phyloP scores from a whole-genome alignment of 2,329 filamentous ascomycete species.

The Talaromyces atroroseus region DNA sequence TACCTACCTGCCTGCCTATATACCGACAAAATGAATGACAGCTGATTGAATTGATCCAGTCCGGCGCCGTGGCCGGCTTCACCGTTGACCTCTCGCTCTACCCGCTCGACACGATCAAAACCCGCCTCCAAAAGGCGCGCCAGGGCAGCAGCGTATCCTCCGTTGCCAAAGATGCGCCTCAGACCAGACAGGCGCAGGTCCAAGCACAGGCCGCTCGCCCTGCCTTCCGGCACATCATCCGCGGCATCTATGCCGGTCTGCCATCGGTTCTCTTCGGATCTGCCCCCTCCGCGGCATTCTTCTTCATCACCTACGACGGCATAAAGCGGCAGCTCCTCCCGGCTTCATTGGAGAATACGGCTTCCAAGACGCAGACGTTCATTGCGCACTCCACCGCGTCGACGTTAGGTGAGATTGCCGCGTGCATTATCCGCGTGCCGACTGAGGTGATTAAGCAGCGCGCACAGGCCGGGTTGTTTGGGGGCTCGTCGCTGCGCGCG shows the following conservation, averaged over 20 bases:
- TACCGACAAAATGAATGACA: too few relatives aligned
- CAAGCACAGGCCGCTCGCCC: slow-evolving; percentile 50
- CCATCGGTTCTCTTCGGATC: slow-evolving; percentile 85
- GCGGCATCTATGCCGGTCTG: slow-evolving; percentile 86
- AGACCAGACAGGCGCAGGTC: slow-evolving; percentile 40
- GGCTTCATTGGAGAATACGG: slow-evolving; percentile 2
- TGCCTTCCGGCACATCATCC: slow-evolving; percentile 77
- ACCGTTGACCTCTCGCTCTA: slow-evolving; percentile 96
- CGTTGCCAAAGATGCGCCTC: slow-evolving; percentile 16
- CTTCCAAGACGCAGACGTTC: slow-evolving; percentile 31
- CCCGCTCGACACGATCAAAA: slow-evolving; percentile 98
- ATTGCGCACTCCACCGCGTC: slow-evolving; percentile 77
- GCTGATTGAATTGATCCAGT: slow-evolving; percentile 39
- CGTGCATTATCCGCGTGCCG: slow-evolving; percentile 85
- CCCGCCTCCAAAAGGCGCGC: slow-evolving; percentile 67
- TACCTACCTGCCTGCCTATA: too few relatives aligned
- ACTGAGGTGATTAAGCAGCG: slow-evolving; percentile 97
- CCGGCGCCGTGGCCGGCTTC: slow-evolving; percentile 86
- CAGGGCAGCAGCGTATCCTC: slow-evolving; percentile 47
- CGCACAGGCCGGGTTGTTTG: slow-evolving; percentile 80
- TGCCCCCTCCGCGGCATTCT: slow-evolving; percentile 88
- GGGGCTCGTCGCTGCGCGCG: slow-evolving; percentile 61
- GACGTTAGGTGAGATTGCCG: slow-evolving; percentile 80
- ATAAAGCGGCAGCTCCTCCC: slow-evolving; percentile 54
- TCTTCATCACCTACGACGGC: slow-evolving; percentile 92